These are phyloP conservation scores for Lepiota brunneoincarnata DNA, from an alignment of 768 basidiomycete species.

Conservation along the genomic window DNA sequence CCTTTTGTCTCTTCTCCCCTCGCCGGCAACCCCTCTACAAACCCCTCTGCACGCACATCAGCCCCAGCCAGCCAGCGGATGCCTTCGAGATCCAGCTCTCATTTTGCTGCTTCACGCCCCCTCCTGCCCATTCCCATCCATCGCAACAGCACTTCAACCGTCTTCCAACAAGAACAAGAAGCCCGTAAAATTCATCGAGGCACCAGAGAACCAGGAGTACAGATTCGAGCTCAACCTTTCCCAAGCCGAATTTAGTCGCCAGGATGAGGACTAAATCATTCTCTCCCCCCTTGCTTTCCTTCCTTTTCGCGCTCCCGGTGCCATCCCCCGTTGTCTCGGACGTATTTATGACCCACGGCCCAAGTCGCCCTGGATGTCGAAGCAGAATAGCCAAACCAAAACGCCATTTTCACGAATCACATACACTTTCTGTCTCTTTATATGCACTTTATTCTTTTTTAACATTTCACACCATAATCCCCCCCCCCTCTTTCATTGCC, in stretches of 20 bases:
- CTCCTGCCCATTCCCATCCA: slow-evolving; percentile 75
- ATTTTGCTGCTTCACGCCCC: slow-evolving; percentile 72
- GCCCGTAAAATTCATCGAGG: slow-evolving; percentile 77
- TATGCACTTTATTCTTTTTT: background rate
- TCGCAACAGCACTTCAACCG: slow-evolving; percentile 42
- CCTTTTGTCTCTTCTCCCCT: slow-evolving; percentile 64
- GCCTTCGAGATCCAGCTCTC: slow-evolving; percentile 40
- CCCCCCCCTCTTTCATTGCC: background rate
- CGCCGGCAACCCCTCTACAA: slow-evolving; percentile 34
- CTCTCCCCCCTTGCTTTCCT: background rate
- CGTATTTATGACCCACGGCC: background rate
- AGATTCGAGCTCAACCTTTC: slow-evolving; percentile 79
- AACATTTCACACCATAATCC: slow-evolving; percentile 3
- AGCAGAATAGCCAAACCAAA: background rate
- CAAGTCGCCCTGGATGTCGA: background rate
- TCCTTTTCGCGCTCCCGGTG: background rate
- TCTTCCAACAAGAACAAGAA: slow-evolving; percentile 27
- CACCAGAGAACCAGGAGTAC: slow-evolving; percentile 66
- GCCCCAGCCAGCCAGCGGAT: slow-evolving; percentile 28
- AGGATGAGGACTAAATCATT: slow-evolving; percentile 25
- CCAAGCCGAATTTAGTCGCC: slow-evolving; percentile 78
- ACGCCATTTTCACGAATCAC: background rate
- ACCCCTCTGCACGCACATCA: slow-evolving; percentile 20
- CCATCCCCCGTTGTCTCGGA: background rate
- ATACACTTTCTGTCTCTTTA: background rate